These are phyloP conservation scores for Botrytis medusae DNA, from an alignment of 2,329 filamentous ascomycete genomes.

Conservation along the genomic window DNA sequence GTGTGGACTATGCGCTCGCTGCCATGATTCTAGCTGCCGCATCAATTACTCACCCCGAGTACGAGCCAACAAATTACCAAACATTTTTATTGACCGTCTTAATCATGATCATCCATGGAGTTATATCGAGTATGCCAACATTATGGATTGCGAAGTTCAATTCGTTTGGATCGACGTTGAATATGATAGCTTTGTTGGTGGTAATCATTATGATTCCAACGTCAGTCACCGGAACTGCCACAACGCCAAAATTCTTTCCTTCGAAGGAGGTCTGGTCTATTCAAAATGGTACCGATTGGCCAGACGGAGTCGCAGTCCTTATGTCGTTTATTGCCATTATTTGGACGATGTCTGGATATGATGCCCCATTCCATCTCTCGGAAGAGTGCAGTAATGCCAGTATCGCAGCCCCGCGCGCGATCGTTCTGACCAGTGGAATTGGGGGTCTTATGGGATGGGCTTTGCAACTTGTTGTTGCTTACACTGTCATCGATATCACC, in stretches of 20 bases:
- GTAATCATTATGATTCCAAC: slow-evolving; percentile 70
- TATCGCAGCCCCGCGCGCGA: slow-evolving; percentile 68
- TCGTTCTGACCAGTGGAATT: slow-evolving; percentile 65
- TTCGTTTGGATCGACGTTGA: slow-evolving; percentile 67
- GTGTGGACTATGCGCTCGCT: slow-evolving; percentile 64
- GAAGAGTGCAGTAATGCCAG: slow-evolving; percentile 75
- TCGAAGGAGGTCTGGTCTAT: slow-evolving; percentile 65
- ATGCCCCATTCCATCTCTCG: slow-evolving; percentile 69
- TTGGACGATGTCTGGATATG: slow-evolving; percentile 69
- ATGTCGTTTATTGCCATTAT: slow-evolving; percentile 73
- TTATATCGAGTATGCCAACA: slow-evolving; percentile 69
- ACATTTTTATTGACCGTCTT: slow-evolving; percentile 66
- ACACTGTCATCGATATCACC: slow-evolving; percentile 63
- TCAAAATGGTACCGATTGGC: slow-evolving; percentile 65
- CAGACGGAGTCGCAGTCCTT: slow-evolving; percentile 64
- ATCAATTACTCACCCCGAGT: slow-evolving; percentile 66
- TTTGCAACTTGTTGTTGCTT: slow-evolving; percentile 69
- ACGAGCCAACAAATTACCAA: slow-evolving; percentile 64
- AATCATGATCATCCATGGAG: slow-evolving; percentile 66
- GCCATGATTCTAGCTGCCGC: slow-evolving; percentile 71
- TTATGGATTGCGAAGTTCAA: slow-evolving; percentile 70
- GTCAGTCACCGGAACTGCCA: slow-evolving; percentile 46
- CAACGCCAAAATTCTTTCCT: slow-evolving; percentile 56
- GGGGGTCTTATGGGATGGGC: slow-evolving; percentile 71
- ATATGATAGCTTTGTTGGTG: slow-evolving; percentile 64